Conservation (phyloP, 2,329 filamentous ascomycete genomes). For the Monosporascus ibericus region DNA sequence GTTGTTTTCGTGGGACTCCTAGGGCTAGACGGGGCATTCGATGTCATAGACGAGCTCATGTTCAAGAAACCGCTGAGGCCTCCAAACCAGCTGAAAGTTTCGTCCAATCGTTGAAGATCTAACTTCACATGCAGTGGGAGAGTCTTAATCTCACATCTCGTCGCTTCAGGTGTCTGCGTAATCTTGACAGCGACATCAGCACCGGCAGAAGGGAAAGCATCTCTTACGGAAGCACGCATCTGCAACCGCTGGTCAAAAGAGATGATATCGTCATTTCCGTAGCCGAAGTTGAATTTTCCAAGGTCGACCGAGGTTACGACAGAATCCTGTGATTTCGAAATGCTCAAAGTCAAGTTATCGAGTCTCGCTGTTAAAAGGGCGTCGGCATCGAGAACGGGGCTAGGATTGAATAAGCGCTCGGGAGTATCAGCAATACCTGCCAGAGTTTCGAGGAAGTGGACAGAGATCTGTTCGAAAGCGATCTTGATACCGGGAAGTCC, state of each 20-base stretch:
- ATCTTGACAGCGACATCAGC: slow-evolving; percentile 53
- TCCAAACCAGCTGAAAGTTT: slow-evolving; percentile 82
- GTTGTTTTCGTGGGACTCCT: slow-evolving; percentile 28
- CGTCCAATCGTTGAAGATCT: slow-evolving; percentile 76
- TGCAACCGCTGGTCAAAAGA: slow-evolving; percentile 54
- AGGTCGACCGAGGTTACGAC: slow-evolving; percentile 38
- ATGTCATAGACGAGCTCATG: slow-evolving; percentile 77
- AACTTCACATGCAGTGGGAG: slow-evolving; percentile 70
- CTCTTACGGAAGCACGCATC: slow-evolving; percentile 53
- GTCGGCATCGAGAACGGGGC: slow-evolving; percentile 37
- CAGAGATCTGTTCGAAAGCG: slow-evolving; percentile 40
- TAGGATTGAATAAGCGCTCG: slow-evolving; percentile 37
- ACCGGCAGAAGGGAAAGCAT: slow-evolving; percentile 50
- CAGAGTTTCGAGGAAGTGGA: slow-evolving; percentile 51
- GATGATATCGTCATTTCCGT: slow-evolving; percentile 55
- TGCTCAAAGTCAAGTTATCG: slow-evolving; percentile 33
- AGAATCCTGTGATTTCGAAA: slow-evolving; percentile 21
- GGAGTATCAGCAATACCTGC: slow-evolving; percentile 45
- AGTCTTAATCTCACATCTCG: slow-evolving; percentile 61
- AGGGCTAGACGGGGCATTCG: slow-evolving; percentile 52
- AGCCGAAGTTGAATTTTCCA: slow-evolving; percentile 56
- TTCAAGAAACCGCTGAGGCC: slow-evolving; percentile 88
- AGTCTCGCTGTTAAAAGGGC: slow-evolving; percentile 47
- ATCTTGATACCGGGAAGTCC: slow-evolving; percentile 37
- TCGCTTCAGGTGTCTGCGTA: slow-evolving; percentile 35